phyloP scores from a whole-genome alignment of 2,329 filamentous ascomycete genomes.

The Apiospora rasikravindrae region DNA sequence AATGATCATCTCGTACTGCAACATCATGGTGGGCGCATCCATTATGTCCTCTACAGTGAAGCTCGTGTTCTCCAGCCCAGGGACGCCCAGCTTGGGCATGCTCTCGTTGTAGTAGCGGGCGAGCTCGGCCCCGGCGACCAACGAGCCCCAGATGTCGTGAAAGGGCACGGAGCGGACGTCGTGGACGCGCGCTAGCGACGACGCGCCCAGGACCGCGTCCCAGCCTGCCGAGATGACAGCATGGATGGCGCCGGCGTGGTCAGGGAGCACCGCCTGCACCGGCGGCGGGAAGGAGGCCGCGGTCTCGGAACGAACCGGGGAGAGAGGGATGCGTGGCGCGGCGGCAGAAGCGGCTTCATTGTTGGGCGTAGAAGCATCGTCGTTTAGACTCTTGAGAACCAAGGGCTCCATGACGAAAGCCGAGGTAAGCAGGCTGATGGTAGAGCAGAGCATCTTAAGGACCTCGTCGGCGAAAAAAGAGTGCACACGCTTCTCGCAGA shows the following conservation, averaged over 20 bases:
- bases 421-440: conserved; percentile 52
- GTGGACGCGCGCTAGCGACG: conserved; percentile 45
- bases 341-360: not conserved
- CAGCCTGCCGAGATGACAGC: conserved; percentile 49
- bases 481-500: conserved; percentile 49
- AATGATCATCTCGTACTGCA: conserved; percentile 50
- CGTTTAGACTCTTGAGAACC: conserved; percentile 49
- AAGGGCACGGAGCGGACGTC: conserved; percentile 53
- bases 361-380: conserved; percentile 35
- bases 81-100: conserved; percentile 43
- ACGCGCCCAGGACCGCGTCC: conserved; percentile 49
- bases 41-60: conserved; percentile 55
- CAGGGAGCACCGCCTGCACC: conserved; percentile 41
- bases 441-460: conserved; percentile 51
- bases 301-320: conserved; percentile 29
- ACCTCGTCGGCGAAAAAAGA: conserved; percentile 50
- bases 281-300: conserved; percentile 21
- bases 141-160: conserved; percentile 55
- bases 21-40: conserved; percentile 54
- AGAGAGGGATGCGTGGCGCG: conserved; percentile 49
- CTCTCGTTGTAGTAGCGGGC: conserved; percentile 50
- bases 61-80: conserved; percentile 39
- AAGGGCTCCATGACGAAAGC: conserved; percentile 53
- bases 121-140: conserved; percentile 54
- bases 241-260: conserved; percentile 48